Evolutionary conservation across 1,284 basidiomycete genomes (phyloP), one percentile per base, ranked within the genome.

Genomic region (Xerocomus nothofagi): DNA sequence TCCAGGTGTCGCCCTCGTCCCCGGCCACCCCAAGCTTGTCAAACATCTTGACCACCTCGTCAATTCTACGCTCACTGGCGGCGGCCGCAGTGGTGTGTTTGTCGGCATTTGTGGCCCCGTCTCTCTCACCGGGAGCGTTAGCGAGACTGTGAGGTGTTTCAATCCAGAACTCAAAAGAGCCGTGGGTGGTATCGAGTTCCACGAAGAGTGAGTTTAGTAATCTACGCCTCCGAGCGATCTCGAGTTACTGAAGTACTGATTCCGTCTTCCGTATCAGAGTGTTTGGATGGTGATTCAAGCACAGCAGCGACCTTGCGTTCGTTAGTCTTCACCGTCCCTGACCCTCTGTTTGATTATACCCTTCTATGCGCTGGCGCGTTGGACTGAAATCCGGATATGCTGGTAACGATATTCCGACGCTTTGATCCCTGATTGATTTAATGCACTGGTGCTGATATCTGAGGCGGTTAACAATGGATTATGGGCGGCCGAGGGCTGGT

Each of bases 121-220:
- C 3, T 72, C 72, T 6, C 69, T 90, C 43, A 78, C 75, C 1
- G 77, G 79, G 44, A 77, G 80, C 42, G 80, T 84, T 3, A 67
- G 70, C 20, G 70, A 70, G 47, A 79, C 76, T 0, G 82, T 86
- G 46, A 68, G 74, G 6, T 56, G 58, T 5, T 69, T 88, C 26
- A 79, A 81, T 49, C 62, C 72, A 12, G 56, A 64, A 14, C 69
- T 77, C 57, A 73, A 79, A 62, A 73, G 74, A 50, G 75, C 79
- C 15, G 80, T 86, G 21, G 86, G 87, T 3, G 87, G 88, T 3
- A 73, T 90, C 42, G 86, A 90, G 67, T 55, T 86, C 2, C 78
- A 83, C 62, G 82, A 87, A 64, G 87, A 90, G 86, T 80, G 49
- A 53, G 75, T 69, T 34, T 43, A 14, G 26, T 18, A 14, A 30